phyloP scores from a whole-genome alignment of 2,329 filamentous ascomycete genomes.

The Colletotrichum liriopes region DNA sequence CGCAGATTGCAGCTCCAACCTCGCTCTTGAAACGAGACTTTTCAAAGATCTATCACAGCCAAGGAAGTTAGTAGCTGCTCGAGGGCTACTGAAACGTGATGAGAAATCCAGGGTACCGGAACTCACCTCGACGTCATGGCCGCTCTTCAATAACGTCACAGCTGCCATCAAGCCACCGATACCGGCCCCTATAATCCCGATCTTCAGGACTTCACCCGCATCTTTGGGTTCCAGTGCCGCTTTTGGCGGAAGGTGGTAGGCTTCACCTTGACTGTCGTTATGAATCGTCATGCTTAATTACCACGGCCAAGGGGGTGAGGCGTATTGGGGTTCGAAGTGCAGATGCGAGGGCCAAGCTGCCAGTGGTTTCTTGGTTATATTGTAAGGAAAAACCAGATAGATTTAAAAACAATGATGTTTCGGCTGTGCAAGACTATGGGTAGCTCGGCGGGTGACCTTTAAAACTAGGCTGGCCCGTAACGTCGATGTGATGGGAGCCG shows the following conservation, averaged over 20 bases:
- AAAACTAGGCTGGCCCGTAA: not conserved
- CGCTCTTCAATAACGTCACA: conserved; percentile 7
- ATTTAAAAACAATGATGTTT: too few species aligned
- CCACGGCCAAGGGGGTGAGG: not conserved
- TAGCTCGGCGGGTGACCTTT: not conserved
- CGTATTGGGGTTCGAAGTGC: not conserved
- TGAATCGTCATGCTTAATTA: not conserved
- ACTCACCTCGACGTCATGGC: conserved; percentile 14
- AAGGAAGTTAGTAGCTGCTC: not conserved
- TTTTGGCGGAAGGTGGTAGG: not conserved
- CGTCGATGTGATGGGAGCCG: not conserved
- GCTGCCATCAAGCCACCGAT: conserved; percentile 13
- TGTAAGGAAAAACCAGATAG: not conserved
- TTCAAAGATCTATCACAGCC: not conserved
- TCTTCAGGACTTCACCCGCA: not conserved
- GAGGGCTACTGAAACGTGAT: not conserved
- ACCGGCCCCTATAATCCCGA: conserved; percentile 11
- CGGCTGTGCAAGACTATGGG: too few species aligned
- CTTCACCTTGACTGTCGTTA: not conserved
- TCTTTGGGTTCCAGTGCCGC: not conserved
- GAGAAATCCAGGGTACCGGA: not conserved
- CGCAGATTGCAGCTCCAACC: conserved; percentile 1
- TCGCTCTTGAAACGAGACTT: conserved; percentile 13
- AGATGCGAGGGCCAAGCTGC: not conserved
- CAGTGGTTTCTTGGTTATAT: not conserved